These are phyloP conservation scores for Starmerella asiatica DNA, from an alignment of 805 yeast species.

Conservation along the genomic window DNA sequence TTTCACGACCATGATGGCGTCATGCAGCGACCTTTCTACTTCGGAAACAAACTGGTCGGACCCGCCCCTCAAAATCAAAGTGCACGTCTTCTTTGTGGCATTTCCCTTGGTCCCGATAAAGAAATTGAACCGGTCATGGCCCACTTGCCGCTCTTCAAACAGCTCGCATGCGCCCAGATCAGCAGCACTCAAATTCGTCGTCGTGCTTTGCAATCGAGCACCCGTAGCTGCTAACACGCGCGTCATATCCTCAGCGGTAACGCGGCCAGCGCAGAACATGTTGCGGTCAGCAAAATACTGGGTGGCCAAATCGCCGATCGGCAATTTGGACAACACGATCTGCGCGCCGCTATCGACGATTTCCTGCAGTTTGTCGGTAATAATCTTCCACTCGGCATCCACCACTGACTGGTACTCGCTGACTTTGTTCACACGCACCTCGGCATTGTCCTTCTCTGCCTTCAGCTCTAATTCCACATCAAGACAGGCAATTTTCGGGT, in stretches of 20 bases:
- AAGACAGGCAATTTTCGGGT: constrained; percentile 72
- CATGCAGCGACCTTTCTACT: constrained; percentile 93
- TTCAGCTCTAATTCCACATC: constrained; percentile 92
- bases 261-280: constrained; percentile 96
- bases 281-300: constrained; percentile 94
- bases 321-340: constrained; percentile 83
- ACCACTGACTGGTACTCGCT: constrained; percentile 89
- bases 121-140: constrained; percentile 86
- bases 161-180: constrained; percentile 72
- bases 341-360: constrained; percentile 78
- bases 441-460: constrained; percentile 98
- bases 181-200: constrained; percentile 47
- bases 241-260: constrained; percentile 74
- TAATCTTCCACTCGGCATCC: constrained; percentile 98
- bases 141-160: constrained; percentile 92
- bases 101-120: constrained; percentile 58
- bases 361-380: constrained; percentile 69
- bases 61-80: constrained; percentile 88
- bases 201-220: constrained; percentile 63
- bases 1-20: constrained; percentile 96
- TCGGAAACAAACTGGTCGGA: constrained; percentile 97
- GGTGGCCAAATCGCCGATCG: constrained; percentile 98
- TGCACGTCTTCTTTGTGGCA: constrained; percentile 70
- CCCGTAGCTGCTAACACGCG: constrained; percentile 91
- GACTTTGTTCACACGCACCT: constrained; percentile 89